Conservation (phyloP, 192 early-diverging fungal genomes). For the Dimargaris xerosporica region DNA sequence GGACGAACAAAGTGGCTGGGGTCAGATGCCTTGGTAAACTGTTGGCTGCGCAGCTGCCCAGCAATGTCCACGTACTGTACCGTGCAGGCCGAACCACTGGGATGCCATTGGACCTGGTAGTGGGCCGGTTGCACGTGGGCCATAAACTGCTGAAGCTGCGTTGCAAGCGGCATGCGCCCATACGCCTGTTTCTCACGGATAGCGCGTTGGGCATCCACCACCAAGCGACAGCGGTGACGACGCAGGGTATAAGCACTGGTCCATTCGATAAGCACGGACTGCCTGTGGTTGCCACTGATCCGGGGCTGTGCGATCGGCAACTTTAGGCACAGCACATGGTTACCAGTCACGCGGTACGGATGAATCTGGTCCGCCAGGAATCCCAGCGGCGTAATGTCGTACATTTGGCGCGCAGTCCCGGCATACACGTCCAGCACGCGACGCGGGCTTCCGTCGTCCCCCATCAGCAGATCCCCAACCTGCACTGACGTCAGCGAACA, state of each 20-base stretch:
- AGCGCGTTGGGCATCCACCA: too few species aligned
- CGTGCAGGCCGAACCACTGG: background rate
- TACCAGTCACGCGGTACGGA: constrained; percentile 16
- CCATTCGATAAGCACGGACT: too few species aligned
- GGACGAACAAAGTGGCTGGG: background rate
- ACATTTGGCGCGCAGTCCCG: constrained; percentile 10
- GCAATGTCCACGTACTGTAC: background rate
- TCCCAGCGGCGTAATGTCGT: constrained; percentile 13
- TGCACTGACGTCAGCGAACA: constrained; percentile 12
- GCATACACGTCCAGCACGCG: constrained; percentile 15
- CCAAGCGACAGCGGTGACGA: too few species aligned
- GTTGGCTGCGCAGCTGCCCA: background rate
- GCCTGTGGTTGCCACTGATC: too few species aligned
- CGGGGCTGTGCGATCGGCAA: too few species aligned
- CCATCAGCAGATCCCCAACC: constrained; percentile 26
- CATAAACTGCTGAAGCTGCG: background rate
- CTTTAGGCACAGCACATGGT: constrained; percentile 17
- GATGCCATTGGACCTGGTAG: background rate
- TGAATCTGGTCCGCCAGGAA: background rate
- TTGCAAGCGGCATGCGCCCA: too few species aligned
- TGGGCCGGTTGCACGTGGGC: background rate
- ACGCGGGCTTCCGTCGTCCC: constrained; percentile 32
- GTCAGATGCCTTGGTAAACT: background rate
- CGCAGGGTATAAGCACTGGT: too few species aligned
- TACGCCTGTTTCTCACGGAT: too few species aligned